Evolutionary conservation across 1,284 basidiomycete genomes (phyloP).

Genomic region (Rhizoctonia solani): DNA sequence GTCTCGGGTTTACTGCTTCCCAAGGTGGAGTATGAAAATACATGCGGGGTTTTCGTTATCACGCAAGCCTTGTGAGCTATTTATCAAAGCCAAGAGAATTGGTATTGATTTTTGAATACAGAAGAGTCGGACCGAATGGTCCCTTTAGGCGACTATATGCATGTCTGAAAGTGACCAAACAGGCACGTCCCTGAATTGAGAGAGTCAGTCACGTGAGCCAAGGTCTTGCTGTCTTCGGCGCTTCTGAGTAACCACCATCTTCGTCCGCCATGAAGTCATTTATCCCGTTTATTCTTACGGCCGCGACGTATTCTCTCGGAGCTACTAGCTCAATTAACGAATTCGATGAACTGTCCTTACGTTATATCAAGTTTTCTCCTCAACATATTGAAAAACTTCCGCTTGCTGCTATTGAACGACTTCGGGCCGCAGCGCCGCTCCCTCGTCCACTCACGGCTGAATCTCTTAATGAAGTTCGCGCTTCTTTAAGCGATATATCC

Average conservation of each 20-base stretch:
- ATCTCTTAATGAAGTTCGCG: constrained; percentile 6
- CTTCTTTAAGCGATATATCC: not conserved
- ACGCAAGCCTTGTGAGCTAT: not conserved
- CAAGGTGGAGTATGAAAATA: not conserved
- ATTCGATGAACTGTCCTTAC: not conserved
- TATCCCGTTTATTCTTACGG: not conserved
- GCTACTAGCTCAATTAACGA: not conserved
- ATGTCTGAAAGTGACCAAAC: no score
- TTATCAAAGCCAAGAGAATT: no score
- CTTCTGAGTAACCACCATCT: not conserved
- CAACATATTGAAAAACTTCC: constrained; percentile 12
- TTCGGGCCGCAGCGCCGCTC: constrained; percentile 3
- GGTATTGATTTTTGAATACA: no score
- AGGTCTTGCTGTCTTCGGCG: not conserved
- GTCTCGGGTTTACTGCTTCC: not conserved
- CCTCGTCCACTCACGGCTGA: constrained; percentile 4
- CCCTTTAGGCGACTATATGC: not conserved
- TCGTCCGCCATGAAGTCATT: not conserved
- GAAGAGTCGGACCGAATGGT: no score
- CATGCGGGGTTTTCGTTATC: not conserved
- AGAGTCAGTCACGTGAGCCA: not conserved
- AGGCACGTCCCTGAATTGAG: not conserved
- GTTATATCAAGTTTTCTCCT: constrained; percentile 15
- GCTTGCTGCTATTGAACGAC: constrained; percentile 5
- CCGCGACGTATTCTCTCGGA: not conserved